Evolutionary conservation across 2,329 filamentous ascomycete genomes (phyloP), one percentile per base, ranked within the genome.

Genomic region (Fusarium ramigenum): DNA sequence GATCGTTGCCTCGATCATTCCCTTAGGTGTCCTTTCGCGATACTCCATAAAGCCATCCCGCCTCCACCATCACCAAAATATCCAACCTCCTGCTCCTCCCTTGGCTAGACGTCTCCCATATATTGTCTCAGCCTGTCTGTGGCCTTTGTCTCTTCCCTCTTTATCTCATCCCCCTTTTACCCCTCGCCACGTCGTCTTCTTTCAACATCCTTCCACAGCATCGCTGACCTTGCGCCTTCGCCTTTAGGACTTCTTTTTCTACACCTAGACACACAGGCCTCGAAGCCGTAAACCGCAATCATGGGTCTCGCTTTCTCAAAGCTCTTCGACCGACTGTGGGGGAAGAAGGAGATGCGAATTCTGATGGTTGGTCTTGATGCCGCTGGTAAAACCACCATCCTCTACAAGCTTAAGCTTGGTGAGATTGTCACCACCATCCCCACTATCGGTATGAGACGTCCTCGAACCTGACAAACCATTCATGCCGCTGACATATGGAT

Each of bases 311-410:
- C 93, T 83, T 94, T 98, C 87, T 98, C 95, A 81, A 97, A 96
- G 91, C 85, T 98, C 83, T 96, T 98, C 85, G 94, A 97, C 84
- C 92, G 93, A 88, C 91, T 98, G 85, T 97, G 94, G 93, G 95
- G 96, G 83, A 97, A 97, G 93, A 98, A 98, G 92, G 96, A 99
- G 92, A 99, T 99, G 96, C 92, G 96, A 90, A 98, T 99, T 88
- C 87, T 99, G 86, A 99, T 99, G 96, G 95, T 99, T 80, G 96
- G 96, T 91, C 92, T 99, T 82, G 96, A 99, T 86, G 96, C 96
- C 81, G 96, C 96, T 85, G 96, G 96, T 93, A 99, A 99, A 91
- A 99, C 96, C 82, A 99, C 96, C 80, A 99, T 99, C 83, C 92
- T 99, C 79, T 99, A 99, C 90, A 99, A 99, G 91, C 92, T 99